These are phyloP conservation scores for Penicillium sp. DNA, from an alignment of 2,329 filamentous ascomycete genomes.

Conservation along the genomic window DNA sequence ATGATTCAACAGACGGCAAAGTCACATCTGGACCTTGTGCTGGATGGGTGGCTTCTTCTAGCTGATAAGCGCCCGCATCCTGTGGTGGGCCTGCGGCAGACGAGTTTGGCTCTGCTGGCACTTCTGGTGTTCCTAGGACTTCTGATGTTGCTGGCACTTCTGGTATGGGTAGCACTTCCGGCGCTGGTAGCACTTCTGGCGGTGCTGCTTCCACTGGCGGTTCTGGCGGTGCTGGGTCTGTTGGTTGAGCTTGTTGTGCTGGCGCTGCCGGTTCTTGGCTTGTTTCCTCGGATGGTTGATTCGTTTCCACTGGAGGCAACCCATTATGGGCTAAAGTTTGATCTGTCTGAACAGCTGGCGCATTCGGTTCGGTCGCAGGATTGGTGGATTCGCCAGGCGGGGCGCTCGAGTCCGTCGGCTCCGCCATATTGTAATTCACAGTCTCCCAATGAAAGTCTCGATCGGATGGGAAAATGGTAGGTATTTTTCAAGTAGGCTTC, in stretches of 20 bases:
- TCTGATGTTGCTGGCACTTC: not conserved
- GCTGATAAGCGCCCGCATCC: not conserved
- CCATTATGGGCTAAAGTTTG: conserved; percentile 20
- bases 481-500: not conserved
- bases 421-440: conserved; percentile 19
- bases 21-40: conserved; percentile 10
- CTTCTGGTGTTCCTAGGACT: not conserved
- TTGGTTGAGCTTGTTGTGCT: not conserved
- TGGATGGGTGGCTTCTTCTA: conserved; percentile 1
- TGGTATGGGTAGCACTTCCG: not conserved
- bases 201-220: not conserved
- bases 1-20: conserved; percentile 18
- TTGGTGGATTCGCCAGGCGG: conserved; percentile 20
- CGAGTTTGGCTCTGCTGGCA: not conserved
- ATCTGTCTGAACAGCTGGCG: conserved; percentile 14
- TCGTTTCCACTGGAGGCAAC: conserved; percentile 15
- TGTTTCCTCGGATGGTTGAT: conserved; percentile 1
- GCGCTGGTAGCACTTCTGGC: not conserved
- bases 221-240: not conserved
- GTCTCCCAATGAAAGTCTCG: conserved; percentile 9
- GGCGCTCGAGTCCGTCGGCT: conserved; percentile 21
- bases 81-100: not conserved
- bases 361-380: conserved; percentile 15
- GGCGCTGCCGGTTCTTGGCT: not conserved
- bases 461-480: not conserved